Evolutionary conservation across 129 eudicot genomes (phyloP).

Genomic region (Sambucus nigra): DNA sequence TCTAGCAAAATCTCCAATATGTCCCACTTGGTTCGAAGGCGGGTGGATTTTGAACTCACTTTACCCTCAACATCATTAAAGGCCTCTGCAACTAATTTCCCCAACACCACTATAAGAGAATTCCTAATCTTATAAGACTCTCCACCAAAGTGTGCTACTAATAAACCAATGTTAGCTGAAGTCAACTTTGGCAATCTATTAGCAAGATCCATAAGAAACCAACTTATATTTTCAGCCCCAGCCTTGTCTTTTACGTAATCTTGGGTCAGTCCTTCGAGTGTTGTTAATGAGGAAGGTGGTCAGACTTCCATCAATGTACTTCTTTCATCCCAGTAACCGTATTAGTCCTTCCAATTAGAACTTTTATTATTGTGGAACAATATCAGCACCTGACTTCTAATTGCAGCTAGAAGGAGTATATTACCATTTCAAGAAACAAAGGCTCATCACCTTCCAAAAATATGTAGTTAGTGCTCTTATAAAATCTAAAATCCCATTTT

Average conservation of each 20-base stretch:
- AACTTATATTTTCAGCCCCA: constrained; percentile 92
- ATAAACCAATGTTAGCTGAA: constrained; percentile 80
- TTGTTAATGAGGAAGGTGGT: constrained; percentile 72
- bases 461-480: too few relatives aligned
- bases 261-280: constrained; percentile 76
- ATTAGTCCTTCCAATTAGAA: too few relatives aligned
- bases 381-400: too few relatives aligned
- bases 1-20: constrained; percentile 93
- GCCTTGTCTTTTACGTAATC: constrained; percentile 74
- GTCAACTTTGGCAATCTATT: constrained; percentile 79
- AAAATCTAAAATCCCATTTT: too few relatives aligned
- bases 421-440: too few relatives aligned
- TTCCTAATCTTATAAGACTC: constrained; percentile 94
- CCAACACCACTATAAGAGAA: constrained; percentile 87
- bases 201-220: constrained; percentile 89
- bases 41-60: constrained; percentile 76
- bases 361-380: too few relatives aligned
- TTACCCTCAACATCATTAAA: constrained; percentile 83
- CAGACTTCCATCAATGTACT: constrained; percentile 81
- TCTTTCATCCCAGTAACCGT: constrained; percentile 81
- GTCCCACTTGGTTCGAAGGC: constrained; percentile 88
- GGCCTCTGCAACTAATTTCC: constrained; percentile 77
- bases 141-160: constrained; percentile 95
- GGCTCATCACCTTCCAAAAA: too few relatives aligned
- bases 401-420: too few relatives aligned